Conservation (phyloP, 2,329 filamentous ascomycete genomes). For the Colletotrichum gloeosporioides region DNA sequence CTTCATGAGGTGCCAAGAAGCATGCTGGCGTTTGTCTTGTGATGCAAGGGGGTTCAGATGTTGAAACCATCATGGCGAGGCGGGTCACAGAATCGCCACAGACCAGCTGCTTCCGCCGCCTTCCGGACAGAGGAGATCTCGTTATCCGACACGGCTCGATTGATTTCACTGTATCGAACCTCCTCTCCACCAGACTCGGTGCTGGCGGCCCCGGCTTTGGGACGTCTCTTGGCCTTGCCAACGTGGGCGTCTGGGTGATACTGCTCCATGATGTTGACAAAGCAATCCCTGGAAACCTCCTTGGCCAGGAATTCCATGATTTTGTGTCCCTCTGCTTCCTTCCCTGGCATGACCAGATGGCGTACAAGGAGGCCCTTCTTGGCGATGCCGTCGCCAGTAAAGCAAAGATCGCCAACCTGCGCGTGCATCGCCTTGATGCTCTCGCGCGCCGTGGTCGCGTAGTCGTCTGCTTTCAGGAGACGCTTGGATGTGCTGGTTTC, state of each 20-base stretch:
- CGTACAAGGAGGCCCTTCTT: slow-evolving; percentile 78
- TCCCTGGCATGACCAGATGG: slow-evolving; percentile 86
- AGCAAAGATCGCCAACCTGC: slow-evolving; percentile 84
- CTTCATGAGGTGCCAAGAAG: background rate
- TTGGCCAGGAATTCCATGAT: slow-evolving; percentile 80
- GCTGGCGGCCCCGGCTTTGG: slow-evolving; percentile 36
- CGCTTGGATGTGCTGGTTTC: slow-evolving; percentile 67
- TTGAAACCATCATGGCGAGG: slow-evolving; percentile 57
- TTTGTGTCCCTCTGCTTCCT: slow-evolving; percentile 72
- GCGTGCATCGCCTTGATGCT: slow-evolving; percentile 81
- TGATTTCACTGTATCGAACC: slow-evolving; percentile 78
- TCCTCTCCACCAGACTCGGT: slow-evolving; percentile 39
- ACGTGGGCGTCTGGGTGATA: slow-evolving; percentile 84
- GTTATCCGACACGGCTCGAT: slow-evolving; percentile 68
- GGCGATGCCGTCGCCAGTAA: slow-evolving; percentile 81
- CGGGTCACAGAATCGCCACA: slow-evolving; percentile 81
- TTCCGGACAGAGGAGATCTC: slow-evolving; percentile 71
- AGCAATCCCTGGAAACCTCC: slow-evolving; percentile 75
- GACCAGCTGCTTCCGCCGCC: slow-evolving; percentile 72
- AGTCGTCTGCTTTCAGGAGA: slow-evolving; percentile 80
- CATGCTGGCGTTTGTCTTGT: background rate
- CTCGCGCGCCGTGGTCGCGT: slow-evolving; percentile 73
- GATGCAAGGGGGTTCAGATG: slow-evolving; percentile 37
- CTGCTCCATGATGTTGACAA: slow-evolving; percentile 90
- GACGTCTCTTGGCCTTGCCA: slow-evolving; percentile 65